Percentiles rank a stretch among this genome's conserved stretches.
phyloP scores from a whole-genome alignment of 2,329 filamentous ascomycete species.

The Apiospora saccharicola region DNA sequence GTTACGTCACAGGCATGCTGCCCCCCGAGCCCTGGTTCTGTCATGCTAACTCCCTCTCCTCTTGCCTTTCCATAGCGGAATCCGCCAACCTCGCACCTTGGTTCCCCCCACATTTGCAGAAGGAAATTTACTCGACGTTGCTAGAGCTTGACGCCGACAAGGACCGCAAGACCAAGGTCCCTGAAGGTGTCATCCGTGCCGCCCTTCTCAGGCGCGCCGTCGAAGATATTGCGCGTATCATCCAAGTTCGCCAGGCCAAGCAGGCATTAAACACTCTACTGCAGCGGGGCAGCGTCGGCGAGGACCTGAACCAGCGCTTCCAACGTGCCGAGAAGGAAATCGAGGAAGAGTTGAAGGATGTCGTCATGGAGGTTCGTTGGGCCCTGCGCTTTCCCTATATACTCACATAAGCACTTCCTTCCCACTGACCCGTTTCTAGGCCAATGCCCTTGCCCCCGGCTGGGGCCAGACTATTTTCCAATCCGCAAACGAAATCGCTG shows the following conservation, averaged over 20 bases:
- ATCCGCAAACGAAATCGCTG: conserved; percentile 92
- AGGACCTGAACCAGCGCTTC: conserved; percentile 95
- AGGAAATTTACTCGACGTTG: conserved; percentile 93
- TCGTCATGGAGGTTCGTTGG: conserved; percentile 81
- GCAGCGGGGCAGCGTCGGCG: conserved; percentile 90
- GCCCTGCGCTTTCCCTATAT: not conserved
- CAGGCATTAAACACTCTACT: conserved; percentile 83
- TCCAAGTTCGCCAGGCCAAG: conserved; percentile 88
- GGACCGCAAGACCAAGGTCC: conserved; percentile 74
- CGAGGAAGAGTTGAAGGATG: conserved; percentile 93
- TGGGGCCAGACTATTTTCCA: conserved; percentile 98
- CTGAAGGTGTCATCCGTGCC: conserved; percentile 85
- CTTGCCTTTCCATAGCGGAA: conserved; percentile 60
- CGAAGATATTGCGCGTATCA: conserved; percentile 91
- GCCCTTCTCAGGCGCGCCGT: conserved; percentile 88
- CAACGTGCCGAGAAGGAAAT: conserved; percentile 94
- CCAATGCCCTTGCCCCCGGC: conserved; percentile 85
- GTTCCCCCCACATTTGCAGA: conserved; percentile 90
- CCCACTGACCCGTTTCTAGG: conserved; percentile 57
- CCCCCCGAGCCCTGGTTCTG: not conserved
- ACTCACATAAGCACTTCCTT: not conserved
- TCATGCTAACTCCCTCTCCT: conserved; percentile 35
- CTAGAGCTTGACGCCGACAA: conserved; percentile 76
- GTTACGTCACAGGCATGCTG: conserved; percentile 40
- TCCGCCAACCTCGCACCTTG: conserved; percentile 89